These are phyloP conservation scores for Rhodosporidiobolus sp. DNA, from an alignment of 768 basidiomycete genomes.

Conservation along the genomic window DNA sequence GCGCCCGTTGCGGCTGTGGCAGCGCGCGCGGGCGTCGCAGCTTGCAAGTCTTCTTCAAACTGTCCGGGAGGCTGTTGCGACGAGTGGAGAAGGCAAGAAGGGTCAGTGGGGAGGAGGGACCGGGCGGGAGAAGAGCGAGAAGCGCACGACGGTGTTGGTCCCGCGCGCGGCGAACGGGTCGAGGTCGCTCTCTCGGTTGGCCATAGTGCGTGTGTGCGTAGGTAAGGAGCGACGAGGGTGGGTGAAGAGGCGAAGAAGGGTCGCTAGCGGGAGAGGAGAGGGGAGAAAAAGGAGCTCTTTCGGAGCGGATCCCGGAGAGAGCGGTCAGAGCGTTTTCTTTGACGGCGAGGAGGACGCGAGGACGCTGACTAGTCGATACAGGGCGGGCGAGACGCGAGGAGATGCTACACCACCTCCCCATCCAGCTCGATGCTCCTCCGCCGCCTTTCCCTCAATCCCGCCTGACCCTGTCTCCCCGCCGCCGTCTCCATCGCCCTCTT, in stretches of 20 bases:
- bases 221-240: background rate
- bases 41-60: conserved; percentile 11
- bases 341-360: background rate
- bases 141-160: conserved; percentile 13
- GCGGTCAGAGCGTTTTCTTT: background rate
- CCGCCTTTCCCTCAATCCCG: background rate
- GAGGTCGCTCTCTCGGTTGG: background rate
- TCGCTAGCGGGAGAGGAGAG: background rate
- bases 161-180: conserved; percentile 21
- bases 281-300: background rate
- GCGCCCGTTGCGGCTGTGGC: background rate
- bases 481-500: background rate
- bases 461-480: background rate
- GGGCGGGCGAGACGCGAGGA: background rate
- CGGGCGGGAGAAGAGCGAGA: background rate
- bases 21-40: background rate
- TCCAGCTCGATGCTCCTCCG: conserved; percentile 1
- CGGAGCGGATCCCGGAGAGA: background rate
- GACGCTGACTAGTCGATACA: too few species aligned
- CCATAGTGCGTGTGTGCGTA: background rate
- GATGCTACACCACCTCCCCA: background rate
- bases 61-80: conserved; percentile 1
- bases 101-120: background rate
- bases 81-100: background rate
- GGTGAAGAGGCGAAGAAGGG: background rate